A percentile compares a stretch with the other conserved stretches of the same genome.
These are phyloP conservation scores for Phanerochaete sordida DNA, from an alignment of 768 basidiomycete species.

Conservation along the genomic window DNA sequence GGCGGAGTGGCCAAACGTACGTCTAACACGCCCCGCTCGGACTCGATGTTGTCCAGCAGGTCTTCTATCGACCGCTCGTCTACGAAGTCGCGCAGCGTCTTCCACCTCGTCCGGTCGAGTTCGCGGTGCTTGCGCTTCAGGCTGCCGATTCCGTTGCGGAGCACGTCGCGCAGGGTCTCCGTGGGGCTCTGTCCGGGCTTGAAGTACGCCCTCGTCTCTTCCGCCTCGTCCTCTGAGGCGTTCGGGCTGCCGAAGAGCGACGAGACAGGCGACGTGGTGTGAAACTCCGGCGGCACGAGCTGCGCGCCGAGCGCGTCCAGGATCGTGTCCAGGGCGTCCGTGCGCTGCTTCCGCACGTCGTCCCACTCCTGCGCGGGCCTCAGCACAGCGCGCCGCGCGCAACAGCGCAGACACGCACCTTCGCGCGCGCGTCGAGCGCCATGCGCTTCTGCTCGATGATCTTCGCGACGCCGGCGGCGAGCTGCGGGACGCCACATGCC, in stretches of 20 bases:
- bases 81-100: slow-evolving; percentile 81
- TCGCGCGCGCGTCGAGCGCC: slow-evolving; percentile 55
- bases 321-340: slow-evolving; percentile 60
- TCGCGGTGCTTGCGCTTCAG: slow-evolving; percentile 15
- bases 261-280: slow-evolving; percentile 59
- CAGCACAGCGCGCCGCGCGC: neutral
- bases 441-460: slow-evolving; percentile 69
- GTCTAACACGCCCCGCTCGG: slow-evolving; percentile 62
- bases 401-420: slow-evolving; percentile 36
- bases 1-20: slow-evolving; percentile 43
- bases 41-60: slow-evolving; percentile 68
- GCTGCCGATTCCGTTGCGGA: slow-evolving; percentile 4
- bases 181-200: slow-evolving; percentile 35
- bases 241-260: slow-evolving; percentile 81
- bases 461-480: slow-evolving; percentile 71
- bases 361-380: slow-evolving; percentile 65
- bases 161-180: slow-evolving; percentile 34
- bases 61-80: slow-evolving; percentile 82
- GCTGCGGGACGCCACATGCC: slow-evolving; percentile 33
- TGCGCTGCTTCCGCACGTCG: slow-evolving; percentile 50
- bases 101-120: slow-evolving; percentile 62
- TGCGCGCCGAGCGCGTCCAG: slow-evolving; percentile 72
- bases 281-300: slow-evolving; percentile 74
- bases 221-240: slow-evolving; percentile 39
- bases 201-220: slow-evolving; percentile 33